phyloP scores from a whole-genome alignment of 495 filamentous ascomycete species.

The Elasticomyces elasticus region DNA sequence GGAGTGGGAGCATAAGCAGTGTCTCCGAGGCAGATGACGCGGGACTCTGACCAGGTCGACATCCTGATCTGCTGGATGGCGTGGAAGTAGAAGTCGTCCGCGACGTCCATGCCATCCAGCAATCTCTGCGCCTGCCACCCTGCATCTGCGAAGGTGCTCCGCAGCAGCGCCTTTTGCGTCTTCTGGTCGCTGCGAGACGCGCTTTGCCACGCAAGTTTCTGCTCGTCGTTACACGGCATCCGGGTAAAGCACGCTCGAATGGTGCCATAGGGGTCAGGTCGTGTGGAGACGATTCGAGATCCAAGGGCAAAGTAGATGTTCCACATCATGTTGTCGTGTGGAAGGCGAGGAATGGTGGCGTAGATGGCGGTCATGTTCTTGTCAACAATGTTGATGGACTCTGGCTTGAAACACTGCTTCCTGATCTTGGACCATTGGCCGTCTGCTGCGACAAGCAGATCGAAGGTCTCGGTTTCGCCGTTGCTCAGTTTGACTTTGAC shows the following conservation, averaged over 20 bases:
- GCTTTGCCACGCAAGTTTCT: slow-evolving; percentile 10
- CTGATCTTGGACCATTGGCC: slow-evolving; percentile 19
- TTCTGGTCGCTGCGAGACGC: neutral
- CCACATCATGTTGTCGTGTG: slow-evolving; percentile 23
- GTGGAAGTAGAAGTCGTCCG: slow-evolving; percentile 41
- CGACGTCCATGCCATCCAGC: slow-evolving; percentile 27
- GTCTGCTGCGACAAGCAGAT: slow-evolving; percentile 42
- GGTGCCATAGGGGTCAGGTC: slow-evolving; percentile 23
- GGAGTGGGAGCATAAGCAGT: slow-evolving; percentile 31
- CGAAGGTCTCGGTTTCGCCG: slow-evolving; percentile 25
- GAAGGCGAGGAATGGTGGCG: slow-evolving; percentile 21
- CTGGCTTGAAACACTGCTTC: slow-evolving; percentile 18
- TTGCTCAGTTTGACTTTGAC: slow-evolving; percentile 32
- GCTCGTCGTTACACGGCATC: slow-evolving; percentile 21
- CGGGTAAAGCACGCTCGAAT: slow-evolving; percentile 19
- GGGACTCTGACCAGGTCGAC: slow-evolving; percentile 26
- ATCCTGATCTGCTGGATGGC: slow-evolving; percentile 40
- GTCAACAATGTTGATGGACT: slow-evolving; percentile 12
- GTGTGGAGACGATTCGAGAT: slow-evolving; percentile 21
- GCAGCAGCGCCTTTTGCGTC: slow-evolving; percentile 3
- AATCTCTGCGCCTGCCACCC: neutral
- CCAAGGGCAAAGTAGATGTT: slow-evolving; percentile 23
- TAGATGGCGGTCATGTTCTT: slow-evolving; percentile 22
- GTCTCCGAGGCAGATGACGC: slow-evolving; percentile 22
- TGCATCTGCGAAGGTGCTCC: neutral